Conservation (phyloP, 2,329 filamentous ascomycete genomes). For the Ascosphaera aggregata region DNA sequence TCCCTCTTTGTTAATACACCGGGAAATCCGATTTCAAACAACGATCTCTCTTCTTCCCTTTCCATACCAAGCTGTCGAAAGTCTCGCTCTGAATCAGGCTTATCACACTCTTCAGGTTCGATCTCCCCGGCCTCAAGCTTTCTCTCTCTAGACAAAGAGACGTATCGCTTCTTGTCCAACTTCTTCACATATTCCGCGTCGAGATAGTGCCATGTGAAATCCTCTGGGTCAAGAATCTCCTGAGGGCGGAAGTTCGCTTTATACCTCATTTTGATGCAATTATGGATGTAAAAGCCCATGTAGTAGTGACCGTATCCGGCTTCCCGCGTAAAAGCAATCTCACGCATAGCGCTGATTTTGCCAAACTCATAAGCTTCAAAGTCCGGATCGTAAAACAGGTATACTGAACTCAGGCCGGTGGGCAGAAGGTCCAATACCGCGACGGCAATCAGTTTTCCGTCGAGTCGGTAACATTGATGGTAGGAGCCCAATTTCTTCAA, state of each 20-base stretch:
- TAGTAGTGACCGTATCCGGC: constrained; percentile 36
- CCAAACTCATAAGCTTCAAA: constrained; percentile 38
- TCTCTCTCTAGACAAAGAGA: constrained; percentile 20
- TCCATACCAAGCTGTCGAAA: not conserved
- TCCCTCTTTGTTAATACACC: constrained; percentile 21
- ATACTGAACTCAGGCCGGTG: constrained; percentile 25
- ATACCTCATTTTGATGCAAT: constrained; percentile 28
- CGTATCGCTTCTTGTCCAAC: constrained; percentile 20
- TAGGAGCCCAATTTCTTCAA: constrained; percentile 18
- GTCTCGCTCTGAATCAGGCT: constrained; percentile 1
- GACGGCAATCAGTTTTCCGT: constrained; percentile 25
- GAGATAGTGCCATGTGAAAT: constrained; percentile 20
- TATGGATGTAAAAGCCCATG: constrained; percentile 45
- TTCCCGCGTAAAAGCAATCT: constrained; percentile 32
- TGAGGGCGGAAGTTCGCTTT: constrained; percentile 24
- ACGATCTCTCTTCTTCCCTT: constrained; percentile 17
- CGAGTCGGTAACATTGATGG: constrained; percentile 27
- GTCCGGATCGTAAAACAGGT: constrained; percentile 34
- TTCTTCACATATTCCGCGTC: constrained; percentile 19
- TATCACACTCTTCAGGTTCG: constrained; percentile 3
- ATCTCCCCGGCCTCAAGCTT: constrained; percentile 4
- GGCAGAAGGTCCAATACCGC: constrained; percentile 25
- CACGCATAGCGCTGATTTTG: constrained; percentile 37
- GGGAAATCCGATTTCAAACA: constrained; percentile 24
- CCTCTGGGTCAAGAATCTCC: constrained; percentile 26